Percentiles rank a stretch among this genome's conserved stretches.
Evolutionary conservation across 805 yeast genomes (phyloP).

Genomic region (Sporopachydermia quercuum): DNA sequence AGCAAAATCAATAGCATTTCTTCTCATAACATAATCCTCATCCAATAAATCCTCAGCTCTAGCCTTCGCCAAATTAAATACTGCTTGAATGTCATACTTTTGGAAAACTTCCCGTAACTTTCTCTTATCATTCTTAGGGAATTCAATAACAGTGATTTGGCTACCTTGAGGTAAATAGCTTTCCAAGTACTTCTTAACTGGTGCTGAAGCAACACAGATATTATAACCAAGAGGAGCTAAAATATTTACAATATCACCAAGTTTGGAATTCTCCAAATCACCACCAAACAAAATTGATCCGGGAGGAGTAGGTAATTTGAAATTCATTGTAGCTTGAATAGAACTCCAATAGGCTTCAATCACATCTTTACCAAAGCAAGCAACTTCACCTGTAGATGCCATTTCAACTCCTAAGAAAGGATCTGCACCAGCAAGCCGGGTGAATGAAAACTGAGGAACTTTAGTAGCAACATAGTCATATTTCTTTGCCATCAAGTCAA

Average conservation of each 20-base stretch:
- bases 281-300: constrained; percentile 90
- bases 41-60: constrained; percentile 78
- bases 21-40: constrained; percentile 93
- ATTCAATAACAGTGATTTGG: constrained; percentile 45
- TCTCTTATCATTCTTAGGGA: constrained; percentile 89
- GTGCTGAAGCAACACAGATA: constrained; percentile 60
- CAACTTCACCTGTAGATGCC: constrained; percentile 99
- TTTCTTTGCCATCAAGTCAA: constrained; percentile 60
- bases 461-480: constrained; percentile 87
- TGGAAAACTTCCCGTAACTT: constrained; percentile 89
- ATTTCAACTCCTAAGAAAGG: constrained; percentile 98
- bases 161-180: constrained; percentile 24
- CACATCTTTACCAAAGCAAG: constrained; percentile 81
- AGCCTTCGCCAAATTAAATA: constrained; percentile 80
- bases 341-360: constrained; percentile 96
- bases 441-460: constrained; percentile 97
- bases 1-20: constrained; percentile 97
- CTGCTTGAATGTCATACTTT: constrained; percentile 68
- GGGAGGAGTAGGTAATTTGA: constrained; percentile 85
- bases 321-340: constrained; percentile 93
- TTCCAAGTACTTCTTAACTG: constrained; percentile 55
- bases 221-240: constrained; percentile 68
- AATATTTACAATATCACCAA: constrained; percentile 60
- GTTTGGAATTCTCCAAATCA: constrained; percentile 54
- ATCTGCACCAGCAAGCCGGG: constrained; percentile 98